Conservation (phyloP, 2,329 filamentous ascomycete species). For the Fusarium neocosmosporiellum region DNA sequence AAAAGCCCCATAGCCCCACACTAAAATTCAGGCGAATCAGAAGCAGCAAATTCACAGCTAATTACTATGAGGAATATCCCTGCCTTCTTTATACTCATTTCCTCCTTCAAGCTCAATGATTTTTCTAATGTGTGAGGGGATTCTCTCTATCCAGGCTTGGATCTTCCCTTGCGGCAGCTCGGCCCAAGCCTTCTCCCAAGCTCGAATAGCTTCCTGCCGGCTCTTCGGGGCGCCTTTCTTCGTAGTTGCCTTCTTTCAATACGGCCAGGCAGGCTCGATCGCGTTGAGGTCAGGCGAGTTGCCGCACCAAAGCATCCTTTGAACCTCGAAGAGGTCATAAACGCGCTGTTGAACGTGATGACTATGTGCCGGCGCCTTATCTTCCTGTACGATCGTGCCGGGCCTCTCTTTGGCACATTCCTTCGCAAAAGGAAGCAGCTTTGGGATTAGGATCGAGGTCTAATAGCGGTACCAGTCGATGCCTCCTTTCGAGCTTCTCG, state of each 20-base stretch:
- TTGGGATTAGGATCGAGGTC: slow-evolving; percentile 22
- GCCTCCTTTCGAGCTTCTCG: background rate
- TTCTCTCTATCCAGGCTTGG: no score
- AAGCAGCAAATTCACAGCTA: no score
- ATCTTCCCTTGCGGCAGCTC: no score
- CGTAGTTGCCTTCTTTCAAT: slow-evolving; percentile 30
- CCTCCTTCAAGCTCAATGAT: no score
- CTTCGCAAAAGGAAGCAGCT: slow-evolving; percentile 31
- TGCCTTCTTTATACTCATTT: no score
- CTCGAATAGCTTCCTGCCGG: no score
- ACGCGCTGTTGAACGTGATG: slow-evolving; percentile 14
- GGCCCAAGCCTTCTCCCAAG: no score
- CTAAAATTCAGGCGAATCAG: no score
- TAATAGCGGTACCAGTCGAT: slow-evolving; percentile 34
- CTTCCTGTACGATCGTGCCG: slow-evolving; percentile 29
- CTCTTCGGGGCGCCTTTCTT: slow-evolving; percentile 1
- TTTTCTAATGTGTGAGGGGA: no score
- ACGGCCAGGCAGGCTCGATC: slow-evolving; percentile 26
- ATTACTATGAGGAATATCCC: no score
- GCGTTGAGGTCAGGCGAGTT: slow-evolving; percentile 32
- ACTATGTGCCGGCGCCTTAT: slow-evolving; percentile 23
- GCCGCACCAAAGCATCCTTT: slow-evolving; percentile 11
- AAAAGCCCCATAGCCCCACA: no score
- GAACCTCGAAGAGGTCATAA: slow-evolving; percentile 16
- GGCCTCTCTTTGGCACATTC: slow-evolving; percentile 3